Evolutionary conservation across 768 basidiomycete genomes (phyloP).

Genomic region (Podaxis carcinomalis): DNA sequence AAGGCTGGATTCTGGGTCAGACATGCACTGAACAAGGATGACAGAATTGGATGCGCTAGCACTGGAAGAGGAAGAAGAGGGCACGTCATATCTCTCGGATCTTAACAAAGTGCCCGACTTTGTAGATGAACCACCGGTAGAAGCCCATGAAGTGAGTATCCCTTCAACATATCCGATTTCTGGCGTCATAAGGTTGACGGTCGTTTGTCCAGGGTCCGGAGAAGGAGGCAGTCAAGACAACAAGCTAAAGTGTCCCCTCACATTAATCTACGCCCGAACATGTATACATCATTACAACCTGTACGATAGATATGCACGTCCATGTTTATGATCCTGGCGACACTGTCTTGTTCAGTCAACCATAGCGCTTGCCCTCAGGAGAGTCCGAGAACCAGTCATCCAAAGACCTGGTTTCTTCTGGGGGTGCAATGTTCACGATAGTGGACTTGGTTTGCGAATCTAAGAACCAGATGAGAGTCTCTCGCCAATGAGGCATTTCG

Average conservation of each 20-base stretch:
- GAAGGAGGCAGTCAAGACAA: constrained; percentile 56
- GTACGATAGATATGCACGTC: constrained; percentile 12
- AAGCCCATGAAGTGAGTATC: constrained; percentile 51
- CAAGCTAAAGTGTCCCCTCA: constrained; percentile 25
- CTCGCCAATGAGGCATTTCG: neutral
- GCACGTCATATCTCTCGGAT: constrained; percentile 82
- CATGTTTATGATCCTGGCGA: constrained; percentile 4
- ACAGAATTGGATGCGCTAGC: constrained; percentile 91
- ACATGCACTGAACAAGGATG: neutral
- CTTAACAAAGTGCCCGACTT: constrained; percentile 90
- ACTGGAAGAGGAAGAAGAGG: constrained; percentile 91
- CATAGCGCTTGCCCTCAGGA: constrained; percentile 54
- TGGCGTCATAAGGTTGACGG: neutral
- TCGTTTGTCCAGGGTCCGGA: constrained; percentile 30
- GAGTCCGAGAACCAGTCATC: constrained; percentile 82
- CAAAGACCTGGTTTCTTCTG: constrained; percentile 47
- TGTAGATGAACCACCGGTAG: constrained; percentile 81
- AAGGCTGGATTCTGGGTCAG: neutral
- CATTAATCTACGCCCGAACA: neutral
- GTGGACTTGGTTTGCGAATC: constrained; percentile 85
- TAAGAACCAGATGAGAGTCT: constrained; percentile 22
- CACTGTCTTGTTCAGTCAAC: constrained; percentile 31
- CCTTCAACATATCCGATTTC: neutral
- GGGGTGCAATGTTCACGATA: constrained; percentile 66
- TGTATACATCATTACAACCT: neutral